A percentile compares a stretch with the other conserved stretches of the same genome.
phyloP scores from a whole-genome alignment of 2,329 filamentous ascomycete genomes.

The Trichoderma koningiopsis region DNA sequence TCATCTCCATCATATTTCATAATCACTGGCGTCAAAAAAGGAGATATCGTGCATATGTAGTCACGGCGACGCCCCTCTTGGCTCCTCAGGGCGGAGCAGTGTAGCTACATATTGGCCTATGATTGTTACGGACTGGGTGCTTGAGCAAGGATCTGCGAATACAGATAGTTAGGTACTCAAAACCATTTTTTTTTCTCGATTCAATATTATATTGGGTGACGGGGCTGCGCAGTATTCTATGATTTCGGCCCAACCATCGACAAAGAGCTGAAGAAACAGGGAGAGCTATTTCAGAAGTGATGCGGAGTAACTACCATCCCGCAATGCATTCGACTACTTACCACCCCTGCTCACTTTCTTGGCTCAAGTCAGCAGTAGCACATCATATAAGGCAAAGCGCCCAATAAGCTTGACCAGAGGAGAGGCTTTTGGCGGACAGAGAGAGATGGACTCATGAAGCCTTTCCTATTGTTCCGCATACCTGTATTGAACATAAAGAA shows the following conservation, averaged over 20 bases:
- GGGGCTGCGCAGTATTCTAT: not conserved
- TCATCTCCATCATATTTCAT: not conserved
- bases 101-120: not conserved
- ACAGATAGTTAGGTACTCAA: not conserved
- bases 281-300: not conserved
- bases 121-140: not conserved
- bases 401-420: not conserved
- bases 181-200: not conserved
- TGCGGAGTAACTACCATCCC: not conserved
- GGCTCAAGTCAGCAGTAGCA: not conserved
- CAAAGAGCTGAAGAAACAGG: not conserved
- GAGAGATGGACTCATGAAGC: not conserved
- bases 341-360: not conserved
- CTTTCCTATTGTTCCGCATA: not conserved
- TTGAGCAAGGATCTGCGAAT: not conserved
- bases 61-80: conserved; percentile 16
- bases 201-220: not conserved
- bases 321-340: not conserved
- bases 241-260: not conserved
- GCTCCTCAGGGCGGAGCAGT: not conserved
- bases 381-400: not conserved
- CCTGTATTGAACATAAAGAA: not conserved
- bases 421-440: not conserved
- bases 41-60: conserved; percentile 1
- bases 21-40: not conserved